Base-by-base conservation (phyloP, 169 alveolate genomes). In the Amoebophrya sp. region DNA sequence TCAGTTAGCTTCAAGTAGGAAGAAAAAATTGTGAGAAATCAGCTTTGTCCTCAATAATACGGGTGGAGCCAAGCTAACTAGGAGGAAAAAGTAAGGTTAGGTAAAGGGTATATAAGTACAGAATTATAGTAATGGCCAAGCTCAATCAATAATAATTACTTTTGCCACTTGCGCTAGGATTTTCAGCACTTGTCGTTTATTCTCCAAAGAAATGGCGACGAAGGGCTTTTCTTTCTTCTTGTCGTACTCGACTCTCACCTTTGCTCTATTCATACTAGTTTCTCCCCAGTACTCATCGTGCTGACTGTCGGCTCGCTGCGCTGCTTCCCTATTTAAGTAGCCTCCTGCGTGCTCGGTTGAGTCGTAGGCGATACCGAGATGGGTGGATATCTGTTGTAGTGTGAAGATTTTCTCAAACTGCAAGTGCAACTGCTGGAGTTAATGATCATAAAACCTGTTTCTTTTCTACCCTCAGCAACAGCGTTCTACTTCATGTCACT, bases 251-350 rank as follows among this genome's bases (percentile, higher is more conserved):
- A 65, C 83, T 29, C 83, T 29, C 33, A 65, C 83, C 26, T 65
- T 65, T 1, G 83, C 83, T 6, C 83, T 29, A 36, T 65, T 65
- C 83, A 65, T 36, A 29, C 38, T 65, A 1, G 83, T 12, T 65
- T 65, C 83, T 1, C 83, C 83, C 83, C 83, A 65, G n/a, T 65
- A 65, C n/a, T 65, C 83, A 26, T 65, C 83, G 83, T 65, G 2
- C 83, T 65, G 83, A 36, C 12, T 18, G 83, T 65, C 83, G 10
- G 33, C 2, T 1, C n/a, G 83, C 26, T 65, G 12, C 26, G 83
- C 83, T 6, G 33, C 83, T 26, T 65, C 33, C 83, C 26, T 65
- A 36, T 65, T 36, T 65, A 23, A 23, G n/a, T 14, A 53, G 23
- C 23, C 10, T 14, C 23, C 23, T 53, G n/a, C 76, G 76, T 10